Conservation (phyloP, 805 yeast genomes). For the Candida argentea region DNA sequence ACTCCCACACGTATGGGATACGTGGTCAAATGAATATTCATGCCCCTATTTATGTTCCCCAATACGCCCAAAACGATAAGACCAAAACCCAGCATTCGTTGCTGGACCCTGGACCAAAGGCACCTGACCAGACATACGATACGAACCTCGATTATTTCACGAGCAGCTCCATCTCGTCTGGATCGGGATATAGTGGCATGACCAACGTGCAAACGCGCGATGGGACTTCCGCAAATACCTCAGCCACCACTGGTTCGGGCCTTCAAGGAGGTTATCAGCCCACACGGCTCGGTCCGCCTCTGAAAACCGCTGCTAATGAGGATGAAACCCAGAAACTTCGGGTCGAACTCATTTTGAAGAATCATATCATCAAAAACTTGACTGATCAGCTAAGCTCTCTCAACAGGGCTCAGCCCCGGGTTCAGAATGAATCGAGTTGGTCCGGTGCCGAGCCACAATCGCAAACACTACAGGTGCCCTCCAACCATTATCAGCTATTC, state of each 20-base stretch:
- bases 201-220: constrained; percentile 7
- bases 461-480: constrained; percentile 26
- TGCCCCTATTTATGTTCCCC: constrained; percentile 23
- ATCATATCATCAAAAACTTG: constrained; percentile 29
- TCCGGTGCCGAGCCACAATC: constrained; percentile 3
- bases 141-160: not conserved
- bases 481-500: constrained; percentile 36
- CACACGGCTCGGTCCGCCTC: too few relatives aligned
- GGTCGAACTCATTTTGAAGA: constrained; percentile 46
- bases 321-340: constrained; percentile 23
- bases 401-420: constrained; percentile 4
- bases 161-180: constrained; percentile 1
- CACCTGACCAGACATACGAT: not conserved
- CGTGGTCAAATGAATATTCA: constrained; percentile 14
- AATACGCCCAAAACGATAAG: constrained; percentile 1
- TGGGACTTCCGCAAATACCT: not conserved
- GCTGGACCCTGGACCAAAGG: not conserved
- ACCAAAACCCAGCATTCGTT: not conserved
- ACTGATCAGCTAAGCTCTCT: constrained; percentile 20
- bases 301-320: constrained; percentile 8
- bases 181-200: not conserved
- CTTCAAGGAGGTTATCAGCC: too few relatives aligned
- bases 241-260: not conserved
- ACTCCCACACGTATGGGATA: constrained; percentile 1
- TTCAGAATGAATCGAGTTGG: constrained; percentile 3